A percentile compares a stretch with the other conserved stretches of the same genome.
These are phyloP conservation scores for Sergeia podlipaevii DNA, from an alignment of 208 protist genomes.

Conservation along the genomic window DNA sequence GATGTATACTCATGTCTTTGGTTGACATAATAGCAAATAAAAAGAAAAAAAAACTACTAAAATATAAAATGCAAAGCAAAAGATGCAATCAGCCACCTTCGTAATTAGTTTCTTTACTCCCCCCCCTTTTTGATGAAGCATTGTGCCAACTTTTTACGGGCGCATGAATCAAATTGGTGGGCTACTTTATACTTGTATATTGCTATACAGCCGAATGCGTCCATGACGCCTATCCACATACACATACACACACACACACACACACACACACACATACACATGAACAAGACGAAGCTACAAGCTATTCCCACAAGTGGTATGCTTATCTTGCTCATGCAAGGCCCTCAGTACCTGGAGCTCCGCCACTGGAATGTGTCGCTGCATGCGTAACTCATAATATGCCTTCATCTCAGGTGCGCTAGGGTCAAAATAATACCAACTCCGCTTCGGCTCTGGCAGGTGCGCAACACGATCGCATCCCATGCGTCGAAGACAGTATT, in stretches of 20 bases:
- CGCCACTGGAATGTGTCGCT: constrained; percentile 43
- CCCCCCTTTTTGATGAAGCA: no score
- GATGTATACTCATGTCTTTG: no score
- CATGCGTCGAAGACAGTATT: constrained; percentile 27
- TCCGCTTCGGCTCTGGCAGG: constrained; percentile 42
- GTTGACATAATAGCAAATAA: no score
- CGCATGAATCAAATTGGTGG: no score
- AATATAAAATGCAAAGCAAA: no score
- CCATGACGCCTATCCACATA: no score
- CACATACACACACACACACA: constrained; percentile 5
- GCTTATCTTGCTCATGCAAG: constrained; percentile 11
- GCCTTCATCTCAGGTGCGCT: constrained; percentile 39
- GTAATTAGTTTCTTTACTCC: no score
- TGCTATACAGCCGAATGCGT: no score
- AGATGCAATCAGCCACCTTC: no score
- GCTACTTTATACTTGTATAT: no score
- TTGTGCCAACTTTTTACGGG: no score
- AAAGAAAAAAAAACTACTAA: no score
- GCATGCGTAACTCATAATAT: constrained; percentile 59
- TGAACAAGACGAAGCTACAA: not conserved
- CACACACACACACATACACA: not conserved
- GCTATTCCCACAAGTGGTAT: not conserved
- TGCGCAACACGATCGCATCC: constrained; percentile 18
- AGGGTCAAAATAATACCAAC: constrained; percentile 63
- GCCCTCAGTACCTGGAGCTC: constrained; percentile 41